Conservation (phyloP, 2,329 filamentous ascomycete genomes). For the Neoscytalidium dimidiatum region DNA sequence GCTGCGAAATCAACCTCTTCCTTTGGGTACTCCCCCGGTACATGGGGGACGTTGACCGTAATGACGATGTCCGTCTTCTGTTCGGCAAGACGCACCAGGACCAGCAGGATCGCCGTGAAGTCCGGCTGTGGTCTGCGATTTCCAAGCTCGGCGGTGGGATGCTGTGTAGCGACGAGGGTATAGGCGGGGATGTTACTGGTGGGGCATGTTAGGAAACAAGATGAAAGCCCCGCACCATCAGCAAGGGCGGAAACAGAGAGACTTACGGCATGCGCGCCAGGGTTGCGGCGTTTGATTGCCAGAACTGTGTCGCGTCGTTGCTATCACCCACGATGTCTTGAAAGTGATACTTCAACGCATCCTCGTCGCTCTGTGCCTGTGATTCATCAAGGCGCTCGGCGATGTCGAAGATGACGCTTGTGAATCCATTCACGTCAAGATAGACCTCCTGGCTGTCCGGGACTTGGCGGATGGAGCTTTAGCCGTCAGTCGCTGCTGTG, state of each 20-base stretch:
- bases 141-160: conserved; percentile 36
- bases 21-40: conserved; percentile 71
- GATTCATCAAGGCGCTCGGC: conserved; percentile 72
- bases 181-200: conserved; percentile 58
- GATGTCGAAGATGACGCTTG: conserved; percentile 87
- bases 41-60: conserved; percentile 85
- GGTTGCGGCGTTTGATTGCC: conserved; percentile 29
- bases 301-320: conserved; percentile 38
- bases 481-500: conserved; percentile 1
- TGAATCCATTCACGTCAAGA: conserved; percentile 80
- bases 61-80: conserved; percentile 80
- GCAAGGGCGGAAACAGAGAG: neutral
- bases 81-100: conserved; percentile 71
- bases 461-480: conserved; percentile 70
- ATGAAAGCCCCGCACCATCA: neutral
- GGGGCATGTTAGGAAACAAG: neutral
- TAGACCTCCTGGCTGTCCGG: conserved; percentile 92
- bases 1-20: conserved; percentile 69
- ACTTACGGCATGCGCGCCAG: conserved; percentile 43
- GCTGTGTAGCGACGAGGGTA: conserved; percentile 65
- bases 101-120: conserved; percentile 75
- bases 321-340: conserved; percentile 45
- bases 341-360: conserved; percentile 59
- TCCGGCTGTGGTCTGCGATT: conserved; percentile 36
- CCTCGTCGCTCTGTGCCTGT: conserved; percentile 65